phyloP scores from a whole-genome alignment of 192 early-diverging fungal species.

The Coemansia sp. region DNA sequence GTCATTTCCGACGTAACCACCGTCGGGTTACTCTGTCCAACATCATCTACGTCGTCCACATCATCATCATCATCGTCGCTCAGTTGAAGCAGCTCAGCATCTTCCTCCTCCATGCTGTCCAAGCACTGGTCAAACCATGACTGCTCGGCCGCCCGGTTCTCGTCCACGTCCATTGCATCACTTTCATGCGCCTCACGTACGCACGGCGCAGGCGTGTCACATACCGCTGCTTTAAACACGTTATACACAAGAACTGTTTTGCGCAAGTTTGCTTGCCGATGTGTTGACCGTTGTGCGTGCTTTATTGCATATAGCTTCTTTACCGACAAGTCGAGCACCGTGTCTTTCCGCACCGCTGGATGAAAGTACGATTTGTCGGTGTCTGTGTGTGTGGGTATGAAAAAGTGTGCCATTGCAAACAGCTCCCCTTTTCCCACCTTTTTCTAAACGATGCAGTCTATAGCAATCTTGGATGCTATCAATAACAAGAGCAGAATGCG shows the following conservation, averaged over 20 bases:
- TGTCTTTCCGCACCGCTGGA: conserved; percentile 26
- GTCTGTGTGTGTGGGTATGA: conserved; percentile 12
- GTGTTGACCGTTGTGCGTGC: conserved; percentile 25
- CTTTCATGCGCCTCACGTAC: neutral
- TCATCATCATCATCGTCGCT: conserved; percentile 16
- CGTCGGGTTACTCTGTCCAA: conserved; percentile 3
- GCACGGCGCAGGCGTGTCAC: neutral
- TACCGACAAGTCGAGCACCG: conserved; percentile 37
- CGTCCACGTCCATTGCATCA: conserved; percentile 24
- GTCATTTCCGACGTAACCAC: neutral
- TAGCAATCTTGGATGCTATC: too few species aligned
- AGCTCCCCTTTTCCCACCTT: neutral
- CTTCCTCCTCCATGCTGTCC: conserved; percentile 37
- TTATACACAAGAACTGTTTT: conserved; percentile 54
- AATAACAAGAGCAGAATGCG: too few species aligned
- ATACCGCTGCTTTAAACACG: conserved; percentile 31
- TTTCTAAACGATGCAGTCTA: too few species aligned
- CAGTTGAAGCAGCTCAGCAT: conserved; percentile 9
- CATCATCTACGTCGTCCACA: conserved; percentile 5
- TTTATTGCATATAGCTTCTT: conserved; percentile 44
- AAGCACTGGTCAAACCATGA: conserved; percentile 54
- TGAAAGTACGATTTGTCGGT: conserved; percentile 16
- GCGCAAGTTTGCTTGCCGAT: conserved; percentile 36
- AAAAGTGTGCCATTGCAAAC: conserved; percentile 12
- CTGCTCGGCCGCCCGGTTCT: conserved; percentile 38